Conservation (phyloP, 2,329 filamentous ascomycete species). For the Clonostachys solani region DNA sequence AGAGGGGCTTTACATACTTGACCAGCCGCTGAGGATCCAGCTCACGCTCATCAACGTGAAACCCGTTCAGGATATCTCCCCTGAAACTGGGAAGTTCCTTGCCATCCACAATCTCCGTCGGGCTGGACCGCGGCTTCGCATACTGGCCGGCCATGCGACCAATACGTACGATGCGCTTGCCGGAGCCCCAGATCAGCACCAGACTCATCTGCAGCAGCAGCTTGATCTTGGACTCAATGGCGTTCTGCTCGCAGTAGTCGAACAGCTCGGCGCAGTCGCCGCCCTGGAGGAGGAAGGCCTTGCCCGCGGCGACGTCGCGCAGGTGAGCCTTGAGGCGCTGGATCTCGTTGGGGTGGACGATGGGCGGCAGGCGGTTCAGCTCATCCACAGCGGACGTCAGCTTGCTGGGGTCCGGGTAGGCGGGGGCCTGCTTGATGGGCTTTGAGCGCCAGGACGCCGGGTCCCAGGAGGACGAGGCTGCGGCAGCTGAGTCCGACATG, state of each 20-base stretch:
- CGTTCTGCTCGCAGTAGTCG: slow-evolving; percentile 85
- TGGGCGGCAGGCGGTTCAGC: slow-evolving; percentile 66
- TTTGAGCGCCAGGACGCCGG: slow-evolving; percentile 71
- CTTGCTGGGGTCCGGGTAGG: slow-evolving; percentile 59
- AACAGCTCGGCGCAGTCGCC: slow-evolving; percentile 98
- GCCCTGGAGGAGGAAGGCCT: slow-evolving; percentile 91
- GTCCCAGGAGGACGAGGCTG: slow-evolving; percentile 37
- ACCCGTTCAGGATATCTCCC: slow-evolving; percentile 94
- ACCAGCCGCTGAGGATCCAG: slow-evolving; percentile 84
- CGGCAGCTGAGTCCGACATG: not conserved
- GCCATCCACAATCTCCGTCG: slow-evolving; percentile 77
- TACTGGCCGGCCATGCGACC: slow-evolving; percentile 97
- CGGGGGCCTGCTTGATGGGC: slow-evolving; percentile 73
- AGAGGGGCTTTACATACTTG: slow-evolving; percentile 34
- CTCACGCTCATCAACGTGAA: slow-evolving; percentile 66
- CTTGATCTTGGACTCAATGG: slow-evolving; percentile 96
- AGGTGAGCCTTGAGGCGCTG: slow-evolving; percentile 72
- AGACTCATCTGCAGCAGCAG: slow-evolving; percentile 95
- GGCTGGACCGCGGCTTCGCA: slow-evolving; percentile 88
- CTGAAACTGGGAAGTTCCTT: slow-evolving; percentile 84
- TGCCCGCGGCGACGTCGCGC: slow-evolving; percentile 81
- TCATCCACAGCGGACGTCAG: slow-evolving; percentile 58
- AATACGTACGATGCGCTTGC: slow-evolving; percentile 84
- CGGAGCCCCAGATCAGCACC: slow-evolving; percentile 84
- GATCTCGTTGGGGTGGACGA: slow-evolving; percentile 80